phyloP scores from a whole-genome alignment of 345 rosid species.

The Raphanus sativus region DNA sequence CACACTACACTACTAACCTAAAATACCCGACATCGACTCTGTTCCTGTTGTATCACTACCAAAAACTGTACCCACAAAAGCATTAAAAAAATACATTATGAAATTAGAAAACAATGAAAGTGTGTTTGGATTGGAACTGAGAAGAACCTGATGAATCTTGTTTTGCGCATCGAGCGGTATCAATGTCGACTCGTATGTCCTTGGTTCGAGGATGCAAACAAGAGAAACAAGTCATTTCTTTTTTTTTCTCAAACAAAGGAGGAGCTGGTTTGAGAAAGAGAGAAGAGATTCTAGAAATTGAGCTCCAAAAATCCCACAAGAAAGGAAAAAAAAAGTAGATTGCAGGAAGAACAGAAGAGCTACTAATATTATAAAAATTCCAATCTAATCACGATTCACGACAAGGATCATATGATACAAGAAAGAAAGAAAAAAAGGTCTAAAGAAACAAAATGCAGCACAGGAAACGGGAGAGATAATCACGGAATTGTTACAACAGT shows the following conservation, averaged over 20 bases:
- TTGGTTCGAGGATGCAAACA: slow-evolving; percentile 56
- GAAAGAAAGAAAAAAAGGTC: background rate
- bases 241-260: background rate
- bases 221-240: slow-evolving; percentile 76
- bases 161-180: slow-evolving; percentile 50
- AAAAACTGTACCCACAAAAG: slow-evolving; percentile 27
- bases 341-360: no score
- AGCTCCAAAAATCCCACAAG: slow-evolving; percentile 25
- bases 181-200: slow-evolving; percentile 65
- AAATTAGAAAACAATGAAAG: background rate
- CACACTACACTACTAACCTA: slow-evolving; percentile 14
- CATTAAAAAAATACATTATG: background rate
- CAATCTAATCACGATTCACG: no score
- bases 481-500: slow-evolving; percentile 18
- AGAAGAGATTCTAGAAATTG: slow-evolving; percentile 2
- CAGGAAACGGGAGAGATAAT: slow-evolving; percentile 20
- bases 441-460: background rate
- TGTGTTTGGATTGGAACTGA: background rate
- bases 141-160: slow-evolving; percentile 52
- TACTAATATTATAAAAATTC: no score
- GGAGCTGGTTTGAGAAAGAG: background rate
- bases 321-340: no score
- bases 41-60: slow-evolving; percentile 40
- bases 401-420: background rate
- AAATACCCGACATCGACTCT: slow-evolving; percentile 36